Base-by-base conservation (phyloP, 2,329 filamentous ascomycete species). In the Chalaropsis thielavioides region DNA sequence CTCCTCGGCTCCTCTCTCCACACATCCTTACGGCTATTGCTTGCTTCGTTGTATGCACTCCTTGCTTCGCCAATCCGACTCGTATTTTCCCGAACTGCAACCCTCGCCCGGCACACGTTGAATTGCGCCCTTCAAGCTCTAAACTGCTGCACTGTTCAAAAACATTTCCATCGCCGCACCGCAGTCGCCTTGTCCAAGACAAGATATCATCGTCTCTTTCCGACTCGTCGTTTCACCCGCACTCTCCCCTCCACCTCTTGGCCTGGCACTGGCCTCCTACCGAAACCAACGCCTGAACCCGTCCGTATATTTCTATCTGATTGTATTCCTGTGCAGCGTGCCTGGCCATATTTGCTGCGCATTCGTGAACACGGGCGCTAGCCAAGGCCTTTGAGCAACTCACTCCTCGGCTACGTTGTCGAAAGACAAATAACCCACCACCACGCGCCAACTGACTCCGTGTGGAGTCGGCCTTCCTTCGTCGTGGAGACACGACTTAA, bases 401-500 rank as follows among this genome's bases (percentile, higher is more conserved):
- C 51, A 56, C 51, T 27, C 51, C 51, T 56, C 49, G 35, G 35
- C 35, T 38, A 59, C 31, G 19, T n/a, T 19, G 24, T 41, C 27
- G n/a, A 41, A 54, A 51, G 64, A 51, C 43, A 66, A 60, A 17
- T 61, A 63, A 15, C 46, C 15, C 46, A 24, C 19, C 22, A 17
- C 46, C 35, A 59, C 60, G 43, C 56, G 27, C 61, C 46, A 22
- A 63, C 62, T 63, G 66, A 65, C 66, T 67, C 66, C 66, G 27
- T 35, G 41, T 43, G 64, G 66, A 67, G 64, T 67, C 63, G 63
- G 61, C 63, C 63, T 61, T 65, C 61, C 38, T 61, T 65, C 66
- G 66, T 54, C 54, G 63, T 67, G 66, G 66, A 63, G 63, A 65
- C 63, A 59, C 63, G 64, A 40, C 44, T 67, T 54, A 64, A 67